These are phyloP conservation scores for Daphne laureola DNA, from an alignment of 441 rosid genomes.

Conservation along the genomic window DNA sequence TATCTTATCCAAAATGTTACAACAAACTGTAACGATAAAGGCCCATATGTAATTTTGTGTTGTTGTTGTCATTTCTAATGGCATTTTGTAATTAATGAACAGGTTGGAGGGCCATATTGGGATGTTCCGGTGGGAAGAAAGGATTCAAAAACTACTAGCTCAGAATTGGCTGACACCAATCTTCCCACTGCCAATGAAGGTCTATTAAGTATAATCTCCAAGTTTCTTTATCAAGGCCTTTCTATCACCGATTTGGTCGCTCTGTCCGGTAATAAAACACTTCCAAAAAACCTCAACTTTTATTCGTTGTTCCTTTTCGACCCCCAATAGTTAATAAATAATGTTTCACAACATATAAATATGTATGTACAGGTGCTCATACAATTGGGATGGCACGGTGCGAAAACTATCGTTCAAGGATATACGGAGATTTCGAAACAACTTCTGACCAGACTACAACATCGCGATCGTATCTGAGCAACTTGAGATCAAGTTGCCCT, in stretches of 20 bases:
- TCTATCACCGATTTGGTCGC: conserved; percentile 64
- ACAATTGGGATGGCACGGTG: conserved; percentile 66
- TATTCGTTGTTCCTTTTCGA: not conserved
- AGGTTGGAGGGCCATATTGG: conserved; percentile 78
- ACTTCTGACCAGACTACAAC: conserved; percentile 28
- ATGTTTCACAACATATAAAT: too few relatives aligned
- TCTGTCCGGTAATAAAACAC: conserved; percentile 31
- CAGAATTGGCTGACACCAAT: conserved; percentile 25
- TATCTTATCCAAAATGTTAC: too few relatives aligned
- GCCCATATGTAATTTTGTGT: too few relatives aligned
- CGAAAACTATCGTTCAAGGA: conserved; percentile 37
- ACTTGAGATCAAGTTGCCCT: conserved; percentile 38
- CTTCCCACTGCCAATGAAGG: conserved; percentile 47
- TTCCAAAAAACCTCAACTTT: too few relatives aligned
- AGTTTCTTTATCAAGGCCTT: conserved; percentile 50
- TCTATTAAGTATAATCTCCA: conserved; percentile 38
- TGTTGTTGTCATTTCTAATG: not conserved
- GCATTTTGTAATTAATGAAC: not conserved
- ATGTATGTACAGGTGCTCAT: conserved; percentile 39
- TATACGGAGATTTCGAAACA: conserved; percentile 36
- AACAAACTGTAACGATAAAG: too few relatives aligned
- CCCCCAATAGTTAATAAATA: not conserved
- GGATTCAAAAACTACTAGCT: conserved; percentile 51
- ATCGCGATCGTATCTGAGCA: conserved; percentile 27
- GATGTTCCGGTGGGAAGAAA: conserved; percentile 71